Conservation (phyloP, 257 asterid species). For the Nyctanthes arbortristis region DNA sequence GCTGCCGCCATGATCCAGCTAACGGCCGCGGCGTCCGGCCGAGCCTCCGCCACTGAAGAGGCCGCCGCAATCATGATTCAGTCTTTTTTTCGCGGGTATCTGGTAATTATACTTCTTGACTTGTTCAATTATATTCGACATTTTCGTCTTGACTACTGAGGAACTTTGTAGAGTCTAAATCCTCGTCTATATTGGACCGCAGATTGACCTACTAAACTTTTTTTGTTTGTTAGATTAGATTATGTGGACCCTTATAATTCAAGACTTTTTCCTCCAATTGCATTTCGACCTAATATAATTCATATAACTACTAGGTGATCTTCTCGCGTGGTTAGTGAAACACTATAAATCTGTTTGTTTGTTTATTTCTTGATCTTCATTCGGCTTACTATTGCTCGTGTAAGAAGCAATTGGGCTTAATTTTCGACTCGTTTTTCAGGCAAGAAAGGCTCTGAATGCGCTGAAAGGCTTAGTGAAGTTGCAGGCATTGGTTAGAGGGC, state of each 20-base stretch:
- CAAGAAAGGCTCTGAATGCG: slow-evolving; percentile 95
- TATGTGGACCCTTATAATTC: too few species aligned
- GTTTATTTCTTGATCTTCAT: too few species aligned
- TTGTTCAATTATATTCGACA: too few species aligned
- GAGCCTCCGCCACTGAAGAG: slow-evolving; percentile 39
- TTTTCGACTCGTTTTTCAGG: slow-evolving; percentile 35
- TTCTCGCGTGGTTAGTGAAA: too few species aligned
- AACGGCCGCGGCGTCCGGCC: slow-evolving; percentile 38
- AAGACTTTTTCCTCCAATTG: too few species aligned
- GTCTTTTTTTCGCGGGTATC: slow-evolving; percentile 65
- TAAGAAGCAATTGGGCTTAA: too few species aligned
- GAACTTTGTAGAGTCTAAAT: not conserved
- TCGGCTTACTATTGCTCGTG: too few species aligned
- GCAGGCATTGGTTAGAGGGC: slow-evolving; percentile 94
- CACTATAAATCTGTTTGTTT: not conserved
- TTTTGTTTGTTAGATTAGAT: not conserved
- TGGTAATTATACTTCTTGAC: slow-evolving; percentile 54
- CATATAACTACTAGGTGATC: too few species aligned
- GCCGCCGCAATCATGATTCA: slow-evolving; percentile 80
- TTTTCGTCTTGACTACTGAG: too few species aligned
- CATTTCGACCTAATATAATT: too few species aligned
- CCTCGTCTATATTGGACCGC: not conserved
- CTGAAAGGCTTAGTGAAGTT: slow-evolving; percentile 86
- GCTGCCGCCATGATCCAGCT: slow-evolving; percentile 71
- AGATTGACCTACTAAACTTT: not conserved